phyloP scores from a whole-genome alignment of 352 stramenopile genomes.

The Globisporangium echinulatum region DNA sequence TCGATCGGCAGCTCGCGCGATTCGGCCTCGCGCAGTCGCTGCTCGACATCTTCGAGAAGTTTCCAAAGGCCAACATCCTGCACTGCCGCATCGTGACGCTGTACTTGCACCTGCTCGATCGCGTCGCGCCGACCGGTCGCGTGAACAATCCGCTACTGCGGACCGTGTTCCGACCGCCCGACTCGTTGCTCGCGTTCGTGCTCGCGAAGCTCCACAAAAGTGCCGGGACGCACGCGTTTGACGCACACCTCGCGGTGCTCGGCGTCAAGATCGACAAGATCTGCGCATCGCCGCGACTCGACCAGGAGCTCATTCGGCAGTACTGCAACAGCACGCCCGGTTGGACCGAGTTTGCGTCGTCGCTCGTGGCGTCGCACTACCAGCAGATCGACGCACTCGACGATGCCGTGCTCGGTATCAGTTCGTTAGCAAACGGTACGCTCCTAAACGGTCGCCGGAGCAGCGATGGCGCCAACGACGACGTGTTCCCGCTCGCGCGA shows the following conservation, averaged over 20 bases:
- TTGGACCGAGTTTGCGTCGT: constrained; percentile 63
- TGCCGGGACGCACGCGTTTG: constrained; percentile 43
- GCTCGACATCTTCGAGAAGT: constrained; percentile 68
- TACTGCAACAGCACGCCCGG: constrained; percentile 54
- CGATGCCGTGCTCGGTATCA: constrained; percentile 24
- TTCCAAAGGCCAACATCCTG: constrained; percentile 62
- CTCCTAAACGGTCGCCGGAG: constrained; percentile 14
- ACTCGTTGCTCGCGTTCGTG: constrained; percentile 66
- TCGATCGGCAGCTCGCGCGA: constrained; percentile 48
- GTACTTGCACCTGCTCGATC: constrained; percentile 61
- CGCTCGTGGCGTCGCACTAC: constrained; percentile 65
- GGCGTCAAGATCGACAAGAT: constrained; percentile 80
- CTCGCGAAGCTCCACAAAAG: constrained; percentile 55
- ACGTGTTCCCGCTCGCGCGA: constrained; percentile 43
- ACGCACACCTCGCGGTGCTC: constrained; percentile 66
- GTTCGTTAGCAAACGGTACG: constrained; percentile 13
- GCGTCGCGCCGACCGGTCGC: constrained; percentile 43
- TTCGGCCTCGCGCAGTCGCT: constrained; percentile 53
- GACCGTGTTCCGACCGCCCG: constrained; percentile 61
- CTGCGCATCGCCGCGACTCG: constrained; percentile 58
- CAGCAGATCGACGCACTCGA: constrained; percentile 73
- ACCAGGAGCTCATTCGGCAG: constrained; percentile 73
- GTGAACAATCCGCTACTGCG: constrained; percentile 74
- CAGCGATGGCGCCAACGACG: constrained; percentile 35
- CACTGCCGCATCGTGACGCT: constrained; percentile 67